Base-by-base conservation (phyloP, 352 stramenopile species). In the Phytophthora citricola region DNA sequence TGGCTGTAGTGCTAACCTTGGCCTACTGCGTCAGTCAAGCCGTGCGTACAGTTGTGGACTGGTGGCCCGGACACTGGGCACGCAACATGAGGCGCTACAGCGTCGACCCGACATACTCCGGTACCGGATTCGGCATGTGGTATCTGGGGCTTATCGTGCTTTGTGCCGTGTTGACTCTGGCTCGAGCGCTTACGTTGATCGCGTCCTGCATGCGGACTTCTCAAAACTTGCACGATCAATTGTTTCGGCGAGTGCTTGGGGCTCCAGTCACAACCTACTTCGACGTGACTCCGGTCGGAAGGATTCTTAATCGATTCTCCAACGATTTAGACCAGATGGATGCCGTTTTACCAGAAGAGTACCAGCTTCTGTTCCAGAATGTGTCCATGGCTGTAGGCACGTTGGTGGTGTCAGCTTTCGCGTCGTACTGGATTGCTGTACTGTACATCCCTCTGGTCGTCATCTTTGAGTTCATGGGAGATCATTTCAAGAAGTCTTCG, bases 401-500 rank as follows among this genome's bases (percentile, higher is more conserved):
- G 2, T 54, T 83, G 2, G 51, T 82, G 0, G 76, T 88, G 10
- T 88, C 73, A 12, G 74, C 66, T 1, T 66, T 77, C 15, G 69
- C 76, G 2, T 82, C 69, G 0, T 71, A 71, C 34, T 76, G 63
- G 63, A 78, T 91, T 43, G 66, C 52, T 0, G 38, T 88, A 14
- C 57, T 81, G 26, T 82, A 90, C 24, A 73, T 92, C 5, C 92
- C 83, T 3, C 64, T 91, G 9, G 39, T 89, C 11, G 14, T 76
- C 39, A 63, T 91, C 24, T 93, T 90, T 53, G 52, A 78, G 2
- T 45, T 74, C 26, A 71, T 71, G 4, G 78, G 83, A 3, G 87
- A 92, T n/a, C 98, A 98, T 22, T 98, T 96, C 69, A 86, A 97
- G 53, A 77, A 79, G 38, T 81, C 73, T 11, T 78, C 85, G 52